Conservation (phyloP, 805 yeast genomes). For the Isabelozyma gotoi region DNA sequence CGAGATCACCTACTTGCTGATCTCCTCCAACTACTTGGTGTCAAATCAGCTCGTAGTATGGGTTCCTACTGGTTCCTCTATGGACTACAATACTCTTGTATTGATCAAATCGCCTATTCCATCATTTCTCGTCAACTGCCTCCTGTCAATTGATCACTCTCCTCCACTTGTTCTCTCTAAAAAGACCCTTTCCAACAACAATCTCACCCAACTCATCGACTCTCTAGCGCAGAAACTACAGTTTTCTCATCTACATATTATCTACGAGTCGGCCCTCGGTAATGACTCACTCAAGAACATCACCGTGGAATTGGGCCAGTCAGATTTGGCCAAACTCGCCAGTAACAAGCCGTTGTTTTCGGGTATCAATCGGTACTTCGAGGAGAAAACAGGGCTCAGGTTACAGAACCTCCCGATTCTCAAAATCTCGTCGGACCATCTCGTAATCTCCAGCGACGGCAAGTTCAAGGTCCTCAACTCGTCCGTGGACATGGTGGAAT, state of each 20-base stretch:
- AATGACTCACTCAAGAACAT: conserved; percentile 4
- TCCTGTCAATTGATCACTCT: conserved; percentile 6
- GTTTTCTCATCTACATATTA: conserved; percentile 3
- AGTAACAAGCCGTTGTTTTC: conserved; percentile 9
- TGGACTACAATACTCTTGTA: conserved; percentile 9
- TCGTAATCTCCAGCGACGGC: conserved; percentile 22
- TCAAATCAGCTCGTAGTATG: conserved; percentile 10
- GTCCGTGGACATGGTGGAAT: not conserved
- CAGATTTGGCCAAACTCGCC: conserved; percentile 11
- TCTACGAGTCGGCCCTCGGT: conserved; percentile 1
- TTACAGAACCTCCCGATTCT: conserved; percentile 18
- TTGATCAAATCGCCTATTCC: conserved; percentile 6
- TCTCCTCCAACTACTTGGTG: conserved; percentile 5
- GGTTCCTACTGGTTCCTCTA: not conserved
- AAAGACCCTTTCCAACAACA: conserved; percentile 3
- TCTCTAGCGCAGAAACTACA: conserved; percentile 3
- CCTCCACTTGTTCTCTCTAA: conserved; percentile 10
- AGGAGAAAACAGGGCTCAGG: conserved; percentile 16
- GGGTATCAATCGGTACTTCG: conserved; percentile 18
- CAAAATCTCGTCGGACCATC: conserved; percentile 15
- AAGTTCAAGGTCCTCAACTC: conserved; percentile 3
- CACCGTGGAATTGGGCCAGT: conserved; percentile 15
- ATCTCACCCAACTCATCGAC: conserved; percentile 7
- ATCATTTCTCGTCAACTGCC: not conserved
- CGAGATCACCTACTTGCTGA: conserved; percentile 5